phyloP scores from a whole-genome alignment of 805 yeast species.

The Wickerhamomyces silvicola region DNA sequence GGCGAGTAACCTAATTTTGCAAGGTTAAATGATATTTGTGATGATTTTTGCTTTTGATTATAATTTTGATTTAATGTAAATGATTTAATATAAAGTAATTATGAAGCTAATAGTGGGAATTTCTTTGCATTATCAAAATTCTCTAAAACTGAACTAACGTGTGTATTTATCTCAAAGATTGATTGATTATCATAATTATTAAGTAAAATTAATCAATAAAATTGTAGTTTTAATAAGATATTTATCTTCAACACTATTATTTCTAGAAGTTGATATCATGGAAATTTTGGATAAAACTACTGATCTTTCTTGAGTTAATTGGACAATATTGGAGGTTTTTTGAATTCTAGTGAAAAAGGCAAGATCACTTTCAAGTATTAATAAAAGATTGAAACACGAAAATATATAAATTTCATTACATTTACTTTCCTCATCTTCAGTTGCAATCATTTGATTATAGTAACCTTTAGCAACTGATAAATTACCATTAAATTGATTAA shows the following conservation, averaged over 20 bases:
- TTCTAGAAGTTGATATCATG: constrained; percentile 2
- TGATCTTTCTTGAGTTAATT: constrained; percentile 6
- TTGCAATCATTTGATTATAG: constrained; percentile 5
- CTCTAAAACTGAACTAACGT: constrained; percentile 5
- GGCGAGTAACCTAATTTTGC: constrained; percentile 20
- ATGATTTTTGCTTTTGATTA: constrained; percentile 23
- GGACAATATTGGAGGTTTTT: neutral
- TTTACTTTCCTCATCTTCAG: constrained; percentile 1
- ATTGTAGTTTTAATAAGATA: constrained; percentile 10
- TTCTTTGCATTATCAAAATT: constrained; percentile 14
- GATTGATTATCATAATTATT: constrained; percentile 13
- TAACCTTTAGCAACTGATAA: constrained; percentile 6
- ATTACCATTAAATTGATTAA: constrained; percentile 12
- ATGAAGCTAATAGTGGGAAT: constrained; percentile 16
- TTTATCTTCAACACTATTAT: constrained; percentile 5
- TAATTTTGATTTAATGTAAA: constrained; percentile 20
- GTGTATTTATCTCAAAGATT: constrained; percentile 10
- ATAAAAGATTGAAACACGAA: constrained; percentile 8
- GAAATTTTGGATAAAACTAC: constrained; percentile 3
- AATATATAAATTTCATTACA: constrained; percentile 12
- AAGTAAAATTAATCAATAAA: constrained; percentile 8
- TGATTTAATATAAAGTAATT: constrained; percentile 18
- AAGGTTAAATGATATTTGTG: constrained; percentile 21
- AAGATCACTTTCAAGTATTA: constrained; percentile 12
- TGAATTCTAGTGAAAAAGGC: constrained; percentile 4